Evolutionary conservation across 2,329 filamentous ascomycete genomes (phyloP), one percentile per base, ranked within the genome.

Genomic region (Aspergillus sojae): DNA sequence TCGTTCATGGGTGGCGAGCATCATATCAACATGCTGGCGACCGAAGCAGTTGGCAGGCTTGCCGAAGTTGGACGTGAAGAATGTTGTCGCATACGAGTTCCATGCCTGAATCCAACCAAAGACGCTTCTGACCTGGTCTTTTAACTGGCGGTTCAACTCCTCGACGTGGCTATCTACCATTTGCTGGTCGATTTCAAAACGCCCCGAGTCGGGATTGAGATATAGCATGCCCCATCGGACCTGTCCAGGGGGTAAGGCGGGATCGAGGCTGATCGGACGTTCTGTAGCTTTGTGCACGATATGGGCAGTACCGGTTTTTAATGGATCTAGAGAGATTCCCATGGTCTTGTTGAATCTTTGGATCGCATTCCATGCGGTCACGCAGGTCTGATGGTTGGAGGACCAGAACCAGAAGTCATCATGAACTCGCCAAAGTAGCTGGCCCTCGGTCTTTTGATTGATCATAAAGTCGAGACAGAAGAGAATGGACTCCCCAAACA

Each of bases 401-500:
- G 64, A 66, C 64, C 64, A 66, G 39, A 66, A 66, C 64, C 64
- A 66, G 19, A 66, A 34, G 14, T 66, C 64, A 30, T 66, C 64
- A 3, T 66, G 57, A 19, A 66, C 64, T 39, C 64, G 59, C 64
- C 64, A 66, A 19, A 66, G n/a, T 1, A 57, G 12, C 53, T 66
- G 55, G 2, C 64, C 64, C 3, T 56, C 45, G 12, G 50, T 62
- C 23, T 60, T 54, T 23, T 66, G 54, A 4, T 66, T 66, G 52
- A 66, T 21, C 57, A 62, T 30, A 11, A 64, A 64, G 32, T 66
- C 64, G 5, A 66, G 64, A 7, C 64, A 66, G 45, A 66, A 66
- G 6, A 66, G 56, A 6, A 60, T 64, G 0, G 53, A 36, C 53
- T 66, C 64, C 12, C 64, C 64, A 48, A 66, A 66, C 2, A 64